Conservation (phyloP, 352 stramenopile genomes). For the Phytophthora aleatoria region DNA sequence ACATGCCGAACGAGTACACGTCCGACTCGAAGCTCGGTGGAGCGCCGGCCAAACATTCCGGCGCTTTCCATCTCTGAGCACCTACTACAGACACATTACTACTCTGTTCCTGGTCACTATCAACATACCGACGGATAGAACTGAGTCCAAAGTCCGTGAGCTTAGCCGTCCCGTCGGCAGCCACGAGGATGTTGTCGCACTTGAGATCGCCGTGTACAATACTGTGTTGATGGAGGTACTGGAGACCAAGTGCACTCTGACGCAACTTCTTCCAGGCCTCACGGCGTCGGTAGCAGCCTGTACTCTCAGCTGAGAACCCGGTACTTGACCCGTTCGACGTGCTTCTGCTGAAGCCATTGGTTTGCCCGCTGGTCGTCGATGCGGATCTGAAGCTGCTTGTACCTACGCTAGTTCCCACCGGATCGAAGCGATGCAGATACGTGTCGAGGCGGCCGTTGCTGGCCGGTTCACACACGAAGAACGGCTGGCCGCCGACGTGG, state of each 20-base stretch:
- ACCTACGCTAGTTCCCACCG: background rate
- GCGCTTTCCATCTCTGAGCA: constrained; percentile 36
- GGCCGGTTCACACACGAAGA: constrained; percentile 42
- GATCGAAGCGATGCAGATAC: constrained; percentile 31
- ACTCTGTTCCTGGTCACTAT: constrained; percentile 11
- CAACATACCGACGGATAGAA: constrained; percentile 24
- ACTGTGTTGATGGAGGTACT: constrained; percentile 43
- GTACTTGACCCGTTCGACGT: constrained; percentile 24
- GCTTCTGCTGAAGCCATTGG: constrained; percentile 18
- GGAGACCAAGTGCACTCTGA: constrained; percentile 30
- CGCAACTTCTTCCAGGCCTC: constrained; percentile 36
- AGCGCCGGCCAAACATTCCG: constrained; percentile 26
- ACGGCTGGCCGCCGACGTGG: constrained; percentile 38
- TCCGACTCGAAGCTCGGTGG: constrained; percentile 37
- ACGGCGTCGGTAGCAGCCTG: constrained; percentile 17
- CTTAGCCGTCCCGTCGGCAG: constrained; percentile 33
- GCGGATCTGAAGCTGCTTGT: constrained; percentile 12
- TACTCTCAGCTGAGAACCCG: constrained; percentile 11
- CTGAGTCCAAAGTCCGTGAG: constrained; percentile 44
- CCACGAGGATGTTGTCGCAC: constrained; percentile 48
- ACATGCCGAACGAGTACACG: constrained; percentile 47
- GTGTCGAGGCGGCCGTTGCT: constrained; percentile 29
- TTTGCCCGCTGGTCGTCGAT: constrained; percentile 16
- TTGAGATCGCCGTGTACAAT: constrained; percentile 46
- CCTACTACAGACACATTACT: constrained; percentile 17